phyloP scores from a whole-genome alignment of 192 early-diverging fungal species.

The Pilobolus umbonatus region DNA sequence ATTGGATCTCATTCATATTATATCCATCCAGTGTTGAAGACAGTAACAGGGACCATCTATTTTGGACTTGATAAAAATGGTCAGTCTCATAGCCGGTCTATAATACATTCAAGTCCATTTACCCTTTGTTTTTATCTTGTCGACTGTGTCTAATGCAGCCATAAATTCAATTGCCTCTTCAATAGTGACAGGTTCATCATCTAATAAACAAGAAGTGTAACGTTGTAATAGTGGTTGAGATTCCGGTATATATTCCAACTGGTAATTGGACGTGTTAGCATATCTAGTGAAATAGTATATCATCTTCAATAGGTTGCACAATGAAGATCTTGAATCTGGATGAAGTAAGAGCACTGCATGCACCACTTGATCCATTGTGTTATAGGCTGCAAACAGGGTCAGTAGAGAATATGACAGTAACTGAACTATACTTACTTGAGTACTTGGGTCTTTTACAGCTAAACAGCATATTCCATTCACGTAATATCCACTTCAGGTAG shows the following conservation, averaged over 20 bases:
- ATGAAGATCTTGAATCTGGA: conserved; percentile 13
- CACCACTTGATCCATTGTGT: background rate
- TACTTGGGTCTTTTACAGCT: conserved; percentile 14
- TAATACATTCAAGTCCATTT: background rate
- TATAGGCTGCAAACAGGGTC: background rate
- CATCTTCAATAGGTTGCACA: conserved; percentile 19
- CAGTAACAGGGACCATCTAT: conserved; percentile 9
- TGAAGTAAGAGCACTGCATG: conserved; percentile 28
- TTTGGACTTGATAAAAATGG: background rate
- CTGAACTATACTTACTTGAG: conserved; percentile 13
- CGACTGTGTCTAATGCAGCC: background rate
- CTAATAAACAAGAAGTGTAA: conserved; percentile 6
- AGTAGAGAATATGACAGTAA: background rate
- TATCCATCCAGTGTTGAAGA: background rate
- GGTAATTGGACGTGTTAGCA: conserved; percentile 1
- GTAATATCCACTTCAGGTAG: conserved; percentile 20
- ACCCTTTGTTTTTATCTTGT: background rate
- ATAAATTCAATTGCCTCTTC: conserved; percentile 26
- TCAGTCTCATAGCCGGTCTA: background rate
- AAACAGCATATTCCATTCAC: conserved; percentile 28
- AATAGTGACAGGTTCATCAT: conserved; percentile 15
- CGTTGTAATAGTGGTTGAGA: conserved; percentile 14
- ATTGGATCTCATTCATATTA: background rate
- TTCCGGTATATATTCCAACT: conserved; percentile 7
- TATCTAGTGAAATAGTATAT: conserved; percentile 22